Percentiles rank a stretch among this genome's conserved stretches.
phyloP scores from a whole-genome alignment of 1,139 yeast genomes.

The Diutina sp. region DNA sequence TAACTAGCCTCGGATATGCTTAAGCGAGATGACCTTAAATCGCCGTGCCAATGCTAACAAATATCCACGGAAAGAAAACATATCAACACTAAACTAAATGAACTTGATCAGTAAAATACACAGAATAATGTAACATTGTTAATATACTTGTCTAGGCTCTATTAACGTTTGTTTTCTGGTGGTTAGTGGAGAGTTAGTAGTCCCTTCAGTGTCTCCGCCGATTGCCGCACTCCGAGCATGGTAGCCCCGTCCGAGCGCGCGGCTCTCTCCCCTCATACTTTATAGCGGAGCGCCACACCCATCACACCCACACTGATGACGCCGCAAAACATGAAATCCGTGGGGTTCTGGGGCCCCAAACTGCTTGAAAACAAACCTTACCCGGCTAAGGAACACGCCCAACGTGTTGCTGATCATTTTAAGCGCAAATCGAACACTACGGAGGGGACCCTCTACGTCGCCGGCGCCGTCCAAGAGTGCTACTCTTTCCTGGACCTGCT shows the following conservation, averaged over 20 bases:
- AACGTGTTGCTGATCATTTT: constrained; percentile 35
- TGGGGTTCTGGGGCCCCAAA: constrained; percentile 2
- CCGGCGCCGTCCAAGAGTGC: constrained; percentile 50
- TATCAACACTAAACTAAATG: background rate
- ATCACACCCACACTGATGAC: background rate
- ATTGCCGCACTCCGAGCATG: background rate
- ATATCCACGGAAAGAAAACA: background rate
- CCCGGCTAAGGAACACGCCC: constrained; percentile 67
- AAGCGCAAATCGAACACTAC: constrained; percentile 11
- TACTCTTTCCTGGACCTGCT: constrained; percentile 76
- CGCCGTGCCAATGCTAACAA: background rate
- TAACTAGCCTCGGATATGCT: background rate
- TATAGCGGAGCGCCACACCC: background rate
- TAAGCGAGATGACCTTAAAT: background rate
- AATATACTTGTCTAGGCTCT: too few species aligned
- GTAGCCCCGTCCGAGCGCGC: background rate
- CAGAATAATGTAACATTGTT: too few species aligned
- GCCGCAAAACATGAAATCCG: background rate
- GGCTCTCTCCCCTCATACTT: background rate
- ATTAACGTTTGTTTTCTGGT: too few species aligned
- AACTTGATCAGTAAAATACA: too few species aligned
- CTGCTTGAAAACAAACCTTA: constrained; percentile 14
- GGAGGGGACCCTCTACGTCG: constrained; percentile 34
- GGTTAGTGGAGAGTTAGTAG: background rate
- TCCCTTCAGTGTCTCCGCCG: background rate